Conservation (phyloP, 306 rosid genomes). For the Cyclanthera cordifolia region DNA sequence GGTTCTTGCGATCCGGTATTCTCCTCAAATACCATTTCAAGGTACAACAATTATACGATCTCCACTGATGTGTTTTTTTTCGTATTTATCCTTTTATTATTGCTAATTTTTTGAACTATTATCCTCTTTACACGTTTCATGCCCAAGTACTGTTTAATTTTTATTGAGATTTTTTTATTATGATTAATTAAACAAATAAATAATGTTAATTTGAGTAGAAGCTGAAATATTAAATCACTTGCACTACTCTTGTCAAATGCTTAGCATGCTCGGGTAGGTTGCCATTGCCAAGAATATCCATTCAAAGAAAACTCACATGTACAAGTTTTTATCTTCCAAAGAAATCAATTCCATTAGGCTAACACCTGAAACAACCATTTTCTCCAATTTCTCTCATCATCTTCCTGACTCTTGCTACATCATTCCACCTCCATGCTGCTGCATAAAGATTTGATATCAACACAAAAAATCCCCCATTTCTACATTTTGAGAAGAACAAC, state of each 20-base stretch:
- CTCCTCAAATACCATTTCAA: background rate
- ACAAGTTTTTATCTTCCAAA: background rate
- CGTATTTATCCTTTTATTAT: background rate
- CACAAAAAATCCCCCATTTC: constrained; percentile 59
- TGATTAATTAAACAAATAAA: background rate
- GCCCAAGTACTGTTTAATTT: background rate
- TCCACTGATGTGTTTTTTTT: background rate
- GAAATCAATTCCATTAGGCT: background rate
- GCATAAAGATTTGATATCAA: constrained; percentile 62
- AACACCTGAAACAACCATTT: constrained; percentile 3
- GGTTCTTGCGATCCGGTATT: background rate
- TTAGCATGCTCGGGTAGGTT: background rate
- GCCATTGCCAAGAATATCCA: background rate
- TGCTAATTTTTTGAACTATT: background rate
- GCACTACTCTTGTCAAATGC: background rate
- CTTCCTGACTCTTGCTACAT: constrained; percentile 52
- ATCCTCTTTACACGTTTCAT: too few species aligned
- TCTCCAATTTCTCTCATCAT: constrained; percentile 42
- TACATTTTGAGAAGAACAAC: constrained; percentile 48
- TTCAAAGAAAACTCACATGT: background rate
- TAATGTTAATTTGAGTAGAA: background rate
- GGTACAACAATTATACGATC: background rate
- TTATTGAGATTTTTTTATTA: background rate
- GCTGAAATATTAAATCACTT: background rate
- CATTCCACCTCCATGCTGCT: constrained; percentile 56